Percentiles rank a stretch among this genome's conserved stretches.
phyloP scores from a whole-genome alignment of 352 stramenopile genomes.

The Phytopythium sindhum region DNA sequence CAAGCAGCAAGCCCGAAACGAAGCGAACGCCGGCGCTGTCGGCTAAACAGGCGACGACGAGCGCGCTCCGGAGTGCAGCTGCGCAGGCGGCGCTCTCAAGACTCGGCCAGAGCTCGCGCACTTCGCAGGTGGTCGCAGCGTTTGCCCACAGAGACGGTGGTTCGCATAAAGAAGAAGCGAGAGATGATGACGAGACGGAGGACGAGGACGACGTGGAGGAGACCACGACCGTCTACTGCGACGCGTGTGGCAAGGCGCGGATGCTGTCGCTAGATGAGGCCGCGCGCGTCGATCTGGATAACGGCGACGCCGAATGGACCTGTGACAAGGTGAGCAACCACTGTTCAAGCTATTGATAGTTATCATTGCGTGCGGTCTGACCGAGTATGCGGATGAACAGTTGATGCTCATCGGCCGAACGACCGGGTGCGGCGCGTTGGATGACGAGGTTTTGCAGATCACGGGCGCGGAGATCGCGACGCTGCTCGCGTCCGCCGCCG shows the following conservation, averaged over 20 bases:
- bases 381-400: background rate
- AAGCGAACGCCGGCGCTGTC: constrained; percentile 22
- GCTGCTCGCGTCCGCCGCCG: constrained; percentile 33
- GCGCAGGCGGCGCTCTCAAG: constrained; percentile 55
- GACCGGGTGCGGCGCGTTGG: constrained; percentile 43
- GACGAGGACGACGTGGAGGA: constrained; percentile 53
- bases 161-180: background rate
- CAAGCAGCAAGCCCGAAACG: background rate
- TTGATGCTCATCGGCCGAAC: constrained; percentile 31
- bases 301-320: constrained; percentile 39
- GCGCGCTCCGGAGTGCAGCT: constrained; percentile 38
- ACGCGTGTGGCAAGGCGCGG: constrained; percentile 76
- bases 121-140: constrained; percentile 36
- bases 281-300: constrained; percentile 17
- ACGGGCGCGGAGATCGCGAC: constrained; percentile 37
- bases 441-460: constrained; percentile 77
- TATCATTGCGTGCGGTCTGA: background rate
- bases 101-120: constrained; percentile 39
- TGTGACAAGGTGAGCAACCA: constrained; percentile 32
- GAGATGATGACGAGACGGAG: constrained; percentile 17
- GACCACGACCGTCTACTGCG: constrained; percentile 75
- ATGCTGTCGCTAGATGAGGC: constrained; percentile 57
- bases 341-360: background rate
- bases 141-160: constrained; percentile 17
- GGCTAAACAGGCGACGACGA: constrained; percentile 24